A percentile compares a stretch with the other conserved stretches of the same genome.
Conservation (phyloP, 1,284 basidiomycete species). For the Tausonia pullulans region DNA sequence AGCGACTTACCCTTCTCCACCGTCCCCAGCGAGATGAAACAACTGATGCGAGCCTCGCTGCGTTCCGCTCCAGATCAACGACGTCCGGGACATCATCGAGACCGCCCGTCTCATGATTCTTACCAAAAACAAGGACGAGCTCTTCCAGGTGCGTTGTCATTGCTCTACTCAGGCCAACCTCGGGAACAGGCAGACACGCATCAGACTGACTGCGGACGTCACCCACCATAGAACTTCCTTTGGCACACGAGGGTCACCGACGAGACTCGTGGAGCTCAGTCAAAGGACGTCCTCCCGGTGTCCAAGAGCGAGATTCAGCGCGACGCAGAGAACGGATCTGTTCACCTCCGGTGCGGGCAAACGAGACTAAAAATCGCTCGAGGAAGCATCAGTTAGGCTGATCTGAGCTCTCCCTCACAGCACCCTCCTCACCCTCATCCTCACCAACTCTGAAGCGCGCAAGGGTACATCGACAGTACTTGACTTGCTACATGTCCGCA, state of each 20-base stretch:
- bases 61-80: conserved; percentile 38
- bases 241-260: conserved; percentile 15
- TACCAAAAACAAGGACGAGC: conserved; percentile 78
- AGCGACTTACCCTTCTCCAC: too few relatives aligned
- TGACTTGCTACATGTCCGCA: conserved; percentile 10
- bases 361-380: too few relatives aligned
- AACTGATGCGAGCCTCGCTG: too few relatives aligned
- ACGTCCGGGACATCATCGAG: conserved; percentile 59
- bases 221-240: conserved; percentile 7
- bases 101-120: conserved; percentile 56
- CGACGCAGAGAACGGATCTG: conserved; percentile 34
- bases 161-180: too few relatives aligned
- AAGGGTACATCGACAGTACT: conserved; percentile 44
- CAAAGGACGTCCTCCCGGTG: conserved; percentile 13
- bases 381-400: too few relatives aligned
- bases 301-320: conserved; percentile 60
- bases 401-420: too few relatives aligned
- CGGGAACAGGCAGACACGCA: too few relatives aligned
- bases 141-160: conserved; percentile 47
- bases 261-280: conserved; percentile 8
- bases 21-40: too few relatives aligned
- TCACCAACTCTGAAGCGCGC: conserved; percentile 83
- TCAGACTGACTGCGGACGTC: too few relatives aligned
- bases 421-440: conserved; percentile 65
- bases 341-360: conserved; percentile 50